Evolutionary conservation across 2,329 filamentous ascomycete species (phyloP).

Genomic region (Fusarium pseudograminearum): DNA sequence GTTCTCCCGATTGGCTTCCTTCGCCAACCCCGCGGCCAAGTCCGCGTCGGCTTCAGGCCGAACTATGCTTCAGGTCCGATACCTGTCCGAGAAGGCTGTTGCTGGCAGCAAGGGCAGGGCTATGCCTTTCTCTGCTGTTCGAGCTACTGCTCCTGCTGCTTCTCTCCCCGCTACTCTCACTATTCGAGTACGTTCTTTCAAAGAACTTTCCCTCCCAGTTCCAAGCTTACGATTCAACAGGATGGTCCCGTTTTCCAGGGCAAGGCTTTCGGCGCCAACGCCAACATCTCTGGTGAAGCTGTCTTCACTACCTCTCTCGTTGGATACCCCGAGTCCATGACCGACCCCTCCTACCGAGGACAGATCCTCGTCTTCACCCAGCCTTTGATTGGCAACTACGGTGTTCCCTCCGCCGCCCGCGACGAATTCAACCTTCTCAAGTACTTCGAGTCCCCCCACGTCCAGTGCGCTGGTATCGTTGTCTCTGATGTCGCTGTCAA

Average conservation of each 20-base stretch:
- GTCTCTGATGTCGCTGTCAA: conserved; percentile 93
- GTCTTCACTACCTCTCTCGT: conserved; percentile 99
- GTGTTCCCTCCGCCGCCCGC: conserved; percentile 86
- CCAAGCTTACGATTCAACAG: conserved; percentile 56
- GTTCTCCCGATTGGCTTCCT: conserved; percentile 69
- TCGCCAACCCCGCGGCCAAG: conserved; percentile 66
- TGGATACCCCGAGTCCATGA: conserved; percentile 96
- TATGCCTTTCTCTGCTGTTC: conserved; percentile 69
- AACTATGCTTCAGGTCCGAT: conserved; percentile 56
- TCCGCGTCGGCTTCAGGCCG: conserved; percentile 56
- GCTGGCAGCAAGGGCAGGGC: conserved; percentile 77
- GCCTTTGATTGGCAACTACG: conserved; percentile 98
- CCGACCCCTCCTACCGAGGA: conserved; percentile 87
- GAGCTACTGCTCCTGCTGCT: conserved; percentile 73
- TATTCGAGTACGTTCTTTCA: conserved; percentile 75
- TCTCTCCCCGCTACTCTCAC: conserved; percentile 82
- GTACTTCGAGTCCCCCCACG: conserved; percentile 98
- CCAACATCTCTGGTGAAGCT: conserved; percentile 96
- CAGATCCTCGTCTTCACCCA: conserved; percentile 99
- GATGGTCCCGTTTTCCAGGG: conserved; percentile 97
- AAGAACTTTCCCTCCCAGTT: no score
- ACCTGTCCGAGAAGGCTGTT: conserved; percentile 55
- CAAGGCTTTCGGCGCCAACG: conserved; percentile 95
- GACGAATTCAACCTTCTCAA: conserved; percentile 92
- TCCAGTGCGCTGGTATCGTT: conserved; percentile 95